A percentile compares a stretch with the other conserved stretches of the same genome.
These are phyloP conservation scores for Fomitiporia mediterranea DNA, from an alignment of 1,284 basidiomycete genomes.

Conservation along the genomic window DNA sequence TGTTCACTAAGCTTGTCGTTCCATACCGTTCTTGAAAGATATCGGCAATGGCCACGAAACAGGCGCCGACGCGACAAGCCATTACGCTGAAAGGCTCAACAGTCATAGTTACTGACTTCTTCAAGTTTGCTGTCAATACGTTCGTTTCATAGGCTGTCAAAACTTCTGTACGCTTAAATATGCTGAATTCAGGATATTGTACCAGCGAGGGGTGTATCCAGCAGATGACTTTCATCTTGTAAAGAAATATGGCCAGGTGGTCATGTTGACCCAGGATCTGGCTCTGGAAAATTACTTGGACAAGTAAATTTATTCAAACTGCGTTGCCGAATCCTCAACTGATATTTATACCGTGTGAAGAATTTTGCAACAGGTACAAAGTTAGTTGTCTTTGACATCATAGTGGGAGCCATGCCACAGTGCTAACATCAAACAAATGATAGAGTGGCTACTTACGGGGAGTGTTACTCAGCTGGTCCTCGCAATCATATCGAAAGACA, in stretches of 20 bases:
- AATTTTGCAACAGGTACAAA: constrained; percentile 87
- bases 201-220: constrained; percentile 96
- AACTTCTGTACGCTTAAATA: constrained; percentile 17
- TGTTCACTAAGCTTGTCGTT: neutral
- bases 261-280: constrained; percentile 91
- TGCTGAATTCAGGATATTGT: constrained; percentile 69
- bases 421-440: constrained; percentile 6
- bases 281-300: constrained; percentile 90
- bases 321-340: neutral
- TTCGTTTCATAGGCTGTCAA: constrained; percentile 36
- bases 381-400: constrained; percentile 42
- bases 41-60: constrained; percentile 40
- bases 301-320: constrained; percentile 44
- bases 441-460: constrained; percentile 90
- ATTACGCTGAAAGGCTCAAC: constrained; percentile 97
- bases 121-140: constrained; percentile 97
- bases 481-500: constrained; percentile 94
- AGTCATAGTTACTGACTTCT: constrained; percentile 96
- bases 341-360: constrained; percentile 28
- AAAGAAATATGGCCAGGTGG: constrained; percentile 96
- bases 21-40: neutral
- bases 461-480: constrained; percentile 91
- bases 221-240: constrained; percentile 99
- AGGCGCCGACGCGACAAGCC: constrained; percentile 63
- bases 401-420: neutral